phyloP scores from a whole-genome alignment of 805 yeast species.

The Wickerhamomyces silvicola region DNA sequence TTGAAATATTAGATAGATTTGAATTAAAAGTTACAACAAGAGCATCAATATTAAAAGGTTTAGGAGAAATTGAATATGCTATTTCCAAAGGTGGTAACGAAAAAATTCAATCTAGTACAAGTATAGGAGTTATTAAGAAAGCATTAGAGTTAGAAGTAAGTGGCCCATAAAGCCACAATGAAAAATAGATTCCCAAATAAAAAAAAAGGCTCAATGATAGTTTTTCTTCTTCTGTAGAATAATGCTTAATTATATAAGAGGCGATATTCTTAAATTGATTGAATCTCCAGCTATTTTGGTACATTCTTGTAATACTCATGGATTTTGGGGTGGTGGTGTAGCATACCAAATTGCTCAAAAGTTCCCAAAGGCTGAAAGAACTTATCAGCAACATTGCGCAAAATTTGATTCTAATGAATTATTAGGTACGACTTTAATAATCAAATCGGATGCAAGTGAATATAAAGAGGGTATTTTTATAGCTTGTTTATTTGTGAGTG shows the following conservation, averaged over 20 bases:
- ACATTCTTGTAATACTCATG: conserved; percentile 77
- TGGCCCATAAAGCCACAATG: background rate
- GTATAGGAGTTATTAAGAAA: conserved; percentile 75
- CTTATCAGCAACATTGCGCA: conserved; percentile 31
- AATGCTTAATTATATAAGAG: conserved; percentile 37
- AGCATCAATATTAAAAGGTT: conserved; percentile 55
- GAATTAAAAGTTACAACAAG: conserved; percentile 61
- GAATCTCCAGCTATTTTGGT: conserved; percentile 44
- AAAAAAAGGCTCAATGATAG: background rate
- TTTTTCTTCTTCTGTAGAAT: background rate
- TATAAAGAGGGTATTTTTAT: conserved; percentile 19
- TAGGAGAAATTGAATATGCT: conserved; percentile 87
- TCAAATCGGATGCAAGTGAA: conserved; percentile 29
- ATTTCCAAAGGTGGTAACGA: conserved; percentile 91
- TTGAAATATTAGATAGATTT: conserved; percentile 60
- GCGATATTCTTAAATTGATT: conserved; percentile 45
- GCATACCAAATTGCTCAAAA: conserved; percentile 49
- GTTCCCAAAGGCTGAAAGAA: conserved; percentile 51
- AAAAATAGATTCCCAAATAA: background rate
- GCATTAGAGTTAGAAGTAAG: conserved; percentile 28
- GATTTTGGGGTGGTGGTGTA: conserved; percentile 83
- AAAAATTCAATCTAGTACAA: conserved; percentile 82
- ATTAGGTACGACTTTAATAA: conserved; percentile 50
- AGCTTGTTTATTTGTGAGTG: conserved; percentile 73
- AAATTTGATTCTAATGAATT: conserved; percentile 25